These are phyloP conservation scores for Saccharomycopsis hybrid DNA, from an alignment of 1,139 yeast species.

Conservation along the genomic window DNA sequence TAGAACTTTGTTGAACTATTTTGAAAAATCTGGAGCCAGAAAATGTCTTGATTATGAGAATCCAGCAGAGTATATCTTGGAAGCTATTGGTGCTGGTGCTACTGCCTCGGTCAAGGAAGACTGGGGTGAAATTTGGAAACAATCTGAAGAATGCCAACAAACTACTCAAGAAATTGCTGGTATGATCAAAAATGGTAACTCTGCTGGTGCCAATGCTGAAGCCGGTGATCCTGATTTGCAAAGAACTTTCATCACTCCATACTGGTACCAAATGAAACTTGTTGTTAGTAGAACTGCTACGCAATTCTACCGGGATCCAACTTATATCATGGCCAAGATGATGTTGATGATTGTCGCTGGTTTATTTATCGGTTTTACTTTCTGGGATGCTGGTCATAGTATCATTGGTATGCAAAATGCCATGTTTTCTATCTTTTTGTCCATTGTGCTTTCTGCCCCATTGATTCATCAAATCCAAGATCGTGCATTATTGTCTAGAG, in stretches of 20 bases:
- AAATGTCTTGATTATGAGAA: slow-evolving; percentile 39
- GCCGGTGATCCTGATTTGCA: slow-evolving; percentile 30
- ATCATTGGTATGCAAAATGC: slow-evolving; percentile 46
- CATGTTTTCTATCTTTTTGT: slow-evolving; percentile 43
- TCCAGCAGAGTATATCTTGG: slow-evolving; percentile 52
- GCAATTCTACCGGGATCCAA: slow-evolving; percentile 38
- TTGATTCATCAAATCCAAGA: slow-evolving; percentile 50
- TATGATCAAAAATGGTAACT: slow-evolving; percentile 22
- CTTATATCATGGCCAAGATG: slow-evolving; percentile 34
- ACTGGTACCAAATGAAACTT: slow-evolving; percentile 28
- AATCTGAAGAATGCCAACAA: slow-evolving; percentile 29
- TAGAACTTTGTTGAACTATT: slow-evolving; percentile 40
- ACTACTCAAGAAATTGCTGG: slow-evolving; percentile 27
- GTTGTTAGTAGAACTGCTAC: slow-evolving; percentile 30
- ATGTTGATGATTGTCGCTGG: slow-evolving; percentile 36
- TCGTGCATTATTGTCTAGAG: slow-evolving; percentile 48
- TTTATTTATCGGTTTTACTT: slow-evolving; percentile 48
- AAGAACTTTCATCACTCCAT: slow-evolving; percentile 31
- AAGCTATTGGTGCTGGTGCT: slow-evolving; percentile 46
- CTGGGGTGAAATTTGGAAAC: slow-evolving; percentile 42
- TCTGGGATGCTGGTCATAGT: slow-evolving; percentile 44
- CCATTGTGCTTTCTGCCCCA: slow-evolving; percentile 44
- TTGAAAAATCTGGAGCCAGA: slow-evolving; percentile 42
- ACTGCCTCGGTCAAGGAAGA: slow-evolving; percentile 36
- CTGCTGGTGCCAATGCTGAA: slow-evolving; percentile 24